phyloP scores from a whole-genome alignment of 2,329 filamentous ascomycete genomes.

The Claviceps spartinae region DNA sequence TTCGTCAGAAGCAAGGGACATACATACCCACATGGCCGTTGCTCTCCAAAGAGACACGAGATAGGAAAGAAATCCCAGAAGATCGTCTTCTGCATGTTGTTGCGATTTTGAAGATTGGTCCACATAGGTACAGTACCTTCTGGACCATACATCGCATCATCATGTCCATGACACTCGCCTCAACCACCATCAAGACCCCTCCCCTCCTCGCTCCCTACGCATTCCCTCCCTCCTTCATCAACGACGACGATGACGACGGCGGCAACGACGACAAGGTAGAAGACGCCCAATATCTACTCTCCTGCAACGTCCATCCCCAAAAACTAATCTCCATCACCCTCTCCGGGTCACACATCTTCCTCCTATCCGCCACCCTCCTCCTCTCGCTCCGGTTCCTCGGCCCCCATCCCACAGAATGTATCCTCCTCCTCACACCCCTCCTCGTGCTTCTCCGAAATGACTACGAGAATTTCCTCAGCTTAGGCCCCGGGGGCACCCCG shows the following conservation, averaged over 20 bases:
- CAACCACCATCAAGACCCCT: neutral
- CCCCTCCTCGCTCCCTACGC: neutral
- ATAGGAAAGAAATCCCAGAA: neutral
- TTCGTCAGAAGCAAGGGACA: neutral
- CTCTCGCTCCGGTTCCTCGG: slow-evolving; percentile 38
- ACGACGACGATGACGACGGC: neutral
- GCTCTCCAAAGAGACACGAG: neutral
- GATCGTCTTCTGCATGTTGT: neutral
- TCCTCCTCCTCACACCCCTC: slow-evolving; percentile 36
- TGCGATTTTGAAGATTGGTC: neutral
- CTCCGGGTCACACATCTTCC: slow-evolving; percentile 33
- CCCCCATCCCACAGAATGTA: slow-evolving; percentile 30
- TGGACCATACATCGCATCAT: neutral
- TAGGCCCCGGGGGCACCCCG: slow-evolving; percentile 71
- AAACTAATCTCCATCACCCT: slow-evolving; percentile 40
- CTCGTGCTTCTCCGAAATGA: slow-evolving; percentile 49
- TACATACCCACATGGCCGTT: neutral
- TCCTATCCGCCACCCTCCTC: slow-evolving; percentile 31
- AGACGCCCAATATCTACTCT: neutral
- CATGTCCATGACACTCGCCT: slow-evolving; percentile 4
- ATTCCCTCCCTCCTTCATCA: neutral
- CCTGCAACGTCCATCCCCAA: slow-evolving; percentile 24
- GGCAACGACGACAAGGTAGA: neutral
- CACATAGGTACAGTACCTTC: no score
- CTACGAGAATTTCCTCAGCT: slow-evolving; percentile 60